Percentiles rank a stretch among this genome's conserved stretches.
Evolutionary conservation across 176 grass and related monocot genomes (phyloP).

Genomic region (Lolium perenne): DNA sequence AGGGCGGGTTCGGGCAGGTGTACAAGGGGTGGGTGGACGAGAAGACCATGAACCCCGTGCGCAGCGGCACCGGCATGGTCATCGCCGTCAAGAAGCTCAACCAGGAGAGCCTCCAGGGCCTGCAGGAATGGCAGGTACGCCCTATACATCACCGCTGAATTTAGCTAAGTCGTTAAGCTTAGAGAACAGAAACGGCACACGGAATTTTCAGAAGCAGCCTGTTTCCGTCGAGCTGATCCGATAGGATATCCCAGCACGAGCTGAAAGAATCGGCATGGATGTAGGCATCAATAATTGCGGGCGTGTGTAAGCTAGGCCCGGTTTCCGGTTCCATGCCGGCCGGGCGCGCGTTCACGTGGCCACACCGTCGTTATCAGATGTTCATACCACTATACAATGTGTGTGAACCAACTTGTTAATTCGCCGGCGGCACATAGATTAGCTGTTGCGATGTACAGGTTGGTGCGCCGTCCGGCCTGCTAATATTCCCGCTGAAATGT

Average conservation of each 20-base stretch:
- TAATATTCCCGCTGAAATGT: background rate
- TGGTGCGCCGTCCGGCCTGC: background rate
- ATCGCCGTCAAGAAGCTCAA: slow-evolving; percentile 88
- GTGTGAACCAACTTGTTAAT: background rate
- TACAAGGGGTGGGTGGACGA: slow-evolving; percentile 92
- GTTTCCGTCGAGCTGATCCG: background rate
- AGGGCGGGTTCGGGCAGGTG: slow-evolving; percentile 83
- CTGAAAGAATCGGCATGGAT: background rate
- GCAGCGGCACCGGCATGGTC: slow-evolving; percentile 62
- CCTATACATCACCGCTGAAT: background rate
- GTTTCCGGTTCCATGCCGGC: slow-evolving; percentile 1
- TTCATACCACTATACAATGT: background rate
- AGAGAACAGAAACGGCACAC: no score
- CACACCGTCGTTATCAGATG: slow-evolving; percentile 38
- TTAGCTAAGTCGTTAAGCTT: background rate
- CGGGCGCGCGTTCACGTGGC: slow-evolving; percentile 46
- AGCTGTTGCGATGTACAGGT: no score
- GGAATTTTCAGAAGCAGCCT: background rate
- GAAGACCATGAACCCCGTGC: slow-evolving; percentile 57
- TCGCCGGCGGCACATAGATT: background rate
- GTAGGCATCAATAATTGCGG: background rate
- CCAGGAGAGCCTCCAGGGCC: slow-evolving; percentile 74
- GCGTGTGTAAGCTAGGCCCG: background rate
- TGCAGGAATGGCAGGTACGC: slow-evolving; percentile 81
- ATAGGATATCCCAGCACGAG: background rate